phyloP scores from a whole-genome alignment of 2,329 filamentous ascomycete species.

The Huntiella decipiens region DNA sequence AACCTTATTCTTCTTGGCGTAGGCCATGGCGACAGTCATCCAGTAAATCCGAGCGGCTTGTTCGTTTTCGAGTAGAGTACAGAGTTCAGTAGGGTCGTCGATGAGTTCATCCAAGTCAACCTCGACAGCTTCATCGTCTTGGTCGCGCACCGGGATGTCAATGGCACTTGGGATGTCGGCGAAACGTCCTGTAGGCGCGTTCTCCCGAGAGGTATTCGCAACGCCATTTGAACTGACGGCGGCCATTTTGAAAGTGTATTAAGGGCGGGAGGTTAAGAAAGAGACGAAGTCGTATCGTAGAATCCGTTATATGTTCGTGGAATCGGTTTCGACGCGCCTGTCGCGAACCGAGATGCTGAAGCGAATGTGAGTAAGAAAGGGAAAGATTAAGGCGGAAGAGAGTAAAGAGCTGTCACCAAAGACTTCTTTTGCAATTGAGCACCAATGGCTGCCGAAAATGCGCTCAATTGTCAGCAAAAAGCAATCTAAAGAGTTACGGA shows the following conservation, averaged over 20 bases:
- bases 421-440: background rate
- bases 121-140: conserved; percentile 63
- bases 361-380: background rate
- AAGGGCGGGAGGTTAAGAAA: background rate
- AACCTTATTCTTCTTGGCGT: conserved; percentile 86
- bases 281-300: background rate
- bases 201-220: conserved; percentile 18
- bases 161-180: conserved; percentile 45
- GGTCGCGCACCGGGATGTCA: conserved; percentile 46
- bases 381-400: background rate
- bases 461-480: background rate
- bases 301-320: background rate
- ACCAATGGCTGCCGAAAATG: background rate
- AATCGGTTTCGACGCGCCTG: conserved; percentile 1
- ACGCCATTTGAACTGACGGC: conserved; percentile 22
- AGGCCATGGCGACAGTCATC: conserved; percentile 95
- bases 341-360: background rate
- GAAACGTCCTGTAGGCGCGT: conserved; percentile 36
- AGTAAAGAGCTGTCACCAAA: background rate
- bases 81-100: conserved; percentile 88
- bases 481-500: background rate
- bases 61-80: conserved; percentile 87
- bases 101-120: conserved; percentile 79
- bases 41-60: conserved; percentile 79
- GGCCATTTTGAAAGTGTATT: conserved; percentile 4